Evolutionary conservation across 2,329 filamentous ascomycete genomes (phyloP).

Genomic region (Nigrospora osmanthi): DNA sequence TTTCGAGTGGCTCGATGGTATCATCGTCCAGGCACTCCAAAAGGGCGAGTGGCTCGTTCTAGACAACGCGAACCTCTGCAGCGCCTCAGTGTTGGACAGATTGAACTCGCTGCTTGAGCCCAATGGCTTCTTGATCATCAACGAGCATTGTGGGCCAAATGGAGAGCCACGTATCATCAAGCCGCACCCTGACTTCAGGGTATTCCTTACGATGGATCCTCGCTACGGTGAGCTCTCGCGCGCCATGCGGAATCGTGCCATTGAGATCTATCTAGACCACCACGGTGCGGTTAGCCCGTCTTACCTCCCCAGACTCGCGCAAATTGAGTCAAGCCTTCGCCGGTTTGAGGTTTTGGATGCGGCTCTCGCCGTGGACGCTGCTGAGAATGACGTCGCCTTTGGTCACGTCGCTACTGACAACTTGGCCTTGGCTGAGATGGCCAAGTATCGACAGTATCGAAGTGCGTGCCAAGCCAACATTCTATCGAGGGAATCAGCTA

Average conservation of each 20-base stretch:
- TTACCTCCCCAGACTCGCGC: constrained; percentile 31
- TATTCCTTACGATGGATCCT: constrained; percentile 91
- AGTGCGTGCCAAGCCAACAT: background rate
- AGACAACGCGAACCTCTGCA: constrained; percentile 96
- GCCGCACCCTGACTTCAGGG: constrained; percentile 79
- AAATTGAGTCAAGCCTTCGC: constrained; percentile 41
- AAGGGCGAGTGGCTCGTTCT: constrained; percentile 87
- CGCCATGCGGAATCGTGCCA: constrained; percentile 90
- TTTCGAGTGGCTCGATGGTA: constrained; percentile 94
- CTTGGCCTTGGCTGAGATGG: constrained; percentile 37
- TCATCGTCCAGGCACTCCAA: constrained; percentile 80
- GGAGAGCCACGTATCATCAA: constrained; percentile 72
- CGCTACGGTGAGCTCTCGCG: constrained; percentile 88
- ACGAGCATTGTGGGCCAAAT: constrained; percentile 80
- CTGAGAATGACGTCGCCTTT: constrained; percentile 13
- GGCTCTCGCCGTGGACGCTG: constrained; percentile 18
- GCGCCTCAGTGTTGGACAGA: constrained; percentile 85
- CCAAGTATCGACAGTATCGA: background rate
- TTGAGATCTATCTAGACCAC: constrained; percentile 73
- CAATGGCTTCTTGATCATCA: constrained; percentile 79
- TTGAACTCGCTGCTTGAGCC: constrained; percentile 92
- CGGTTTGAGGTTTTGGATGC: constrained; percentile 33
- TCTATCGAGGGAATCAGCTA: background rate
- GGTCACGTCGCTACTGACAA: constrained; percentile 34
- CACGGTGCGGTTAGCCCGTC: constrained; percentile 22